A percentile compares a stretch with the other conserved stretches of the same genome.
phyloP scores from a whole-genome alignment of 192 early-diverging fungal genomes.

The Globomyces pollinis-pini region DNA sequence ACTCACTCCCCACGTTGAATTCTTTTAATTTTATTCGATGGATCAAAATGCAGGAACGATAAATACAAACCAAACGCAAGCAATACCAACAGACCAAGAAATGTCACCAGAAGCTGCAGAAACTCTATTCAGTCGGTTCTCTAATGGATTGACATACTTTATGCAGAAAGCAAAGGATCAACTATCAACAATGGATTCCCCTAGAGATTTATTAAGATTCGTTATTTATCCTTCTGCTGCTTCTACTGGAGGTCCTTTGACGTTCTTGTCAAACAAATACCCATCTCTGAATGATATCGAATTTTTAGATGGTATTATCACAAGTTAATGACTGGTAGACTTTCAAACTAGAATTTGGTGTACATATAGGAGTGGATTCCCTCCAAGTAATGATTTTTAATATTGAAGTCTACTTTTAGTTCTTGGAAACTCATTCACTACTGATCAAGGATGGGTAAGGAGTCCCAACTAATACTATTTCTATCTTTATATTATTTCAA shows the following conservation, averaged over 20 bases:
- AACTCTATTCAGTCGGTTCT: neutral
- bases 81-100: too few relatives aligned
- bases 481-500: constrained; percentile 1
- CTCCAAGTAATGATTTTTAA: too few relatives aligned
- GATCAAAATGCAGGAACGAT: too few relatives aligned
- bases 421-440: constrained; percentile 63
- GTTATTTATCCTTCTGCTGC: neutral
- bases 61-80: too few relatives aligned
- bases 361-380: constrained; percentile 85
- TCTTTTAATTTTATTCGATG: too few relatives aligned
- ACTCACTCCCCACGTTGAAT: too few relatives aligned
- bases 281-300: constrained; percentile 17
- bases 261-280: constrained; percentile 22
- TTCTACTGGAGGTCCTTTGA: constrained; percentile 12
- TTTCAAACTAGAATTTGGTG: constrained; percentile 82
- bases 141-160: constrained; percentile 4
- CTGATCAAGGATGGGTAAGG: constrained; percentile 77
- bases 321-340: constrained; percentile 36
- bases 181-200: neutral
- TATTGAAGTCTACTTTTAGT: too few relatives aligned
- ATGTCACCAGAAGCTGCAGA: too few relatives aligned
- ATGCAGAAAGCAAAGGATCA: constrained; percentile 11
- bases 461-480: neutral
- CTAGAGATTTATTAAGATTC: constrained; percentile 3
- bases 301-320: constrained; percentile 44